Percentiles rank a stretch among this genome's conserved stretches.
These are phyloP conservation scores for Globisporangium irregulare DNA, from an alignment of 352 stramenopile genomes.

Conservation along the genomic window DNA sequence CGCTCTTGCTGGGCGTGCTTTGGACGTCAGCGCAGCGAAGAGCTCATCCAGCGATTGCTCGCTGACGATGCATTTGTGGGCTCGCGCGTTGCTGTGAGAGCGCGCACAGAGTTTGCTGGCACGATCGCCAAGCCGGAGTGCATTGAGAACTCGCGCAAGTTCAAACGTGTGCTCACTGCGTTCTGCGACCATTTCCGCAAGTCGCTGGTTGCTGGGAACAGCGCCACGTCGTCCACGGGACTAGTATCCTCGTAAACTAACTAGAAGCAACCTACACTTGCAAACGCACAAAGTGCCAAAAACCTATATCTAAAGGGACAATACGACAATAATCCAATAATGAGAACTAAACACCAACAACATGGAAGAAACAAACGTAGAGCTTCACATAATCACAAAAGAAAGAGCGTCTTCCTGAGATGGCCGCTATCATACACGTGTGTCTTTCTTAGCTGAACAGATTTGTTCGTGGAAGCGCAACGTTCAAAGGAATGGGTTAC, in stretches of 20 bases:
- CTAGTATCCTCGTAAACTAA: constrained; percentile 19
- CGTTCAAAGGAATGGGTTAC: constrained; percentile 63
- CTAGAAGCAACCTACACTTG: not conserved
- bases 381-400: not conserved
- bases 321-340: constrained; percentile 7
- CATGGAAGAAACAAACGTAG: not conserved
- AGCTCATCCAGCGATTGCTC: constrained; percentile 54
- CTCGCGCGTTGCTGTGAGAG: constrained; percentile 48
- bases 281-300: not conserved
- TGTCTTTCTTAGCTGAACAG: not conserved
- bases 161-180: constrained; percentile 65
- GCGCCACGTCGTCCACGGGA: constrained; percentile 5
- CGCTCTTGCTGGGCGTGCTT: constrained; percentile 78
- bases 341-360: not conserved
- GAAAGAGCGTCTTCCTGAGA: not conserved
- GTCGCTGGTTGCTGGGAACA: constrained; percentile 24
- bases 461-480: not conserved
- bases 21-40: constrained; percentile 55
- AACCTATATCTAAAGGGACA: not conserved
- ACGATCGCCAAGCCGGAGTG: constrained; percentile 61
- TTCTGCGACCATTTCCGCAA: constrained; percentile 83
- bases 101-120: constrained; percentile 51
- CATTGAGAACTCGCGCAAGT: constrained; percentile 76
- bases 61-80: constrained; percentile 60
- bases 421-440: not conserved